These are phyloP conservation scores for Polytrichum commune DNA, from an alignment of 225 moss, liverwort and hornwort genomes.

Conservation along the genomic window DNA sequence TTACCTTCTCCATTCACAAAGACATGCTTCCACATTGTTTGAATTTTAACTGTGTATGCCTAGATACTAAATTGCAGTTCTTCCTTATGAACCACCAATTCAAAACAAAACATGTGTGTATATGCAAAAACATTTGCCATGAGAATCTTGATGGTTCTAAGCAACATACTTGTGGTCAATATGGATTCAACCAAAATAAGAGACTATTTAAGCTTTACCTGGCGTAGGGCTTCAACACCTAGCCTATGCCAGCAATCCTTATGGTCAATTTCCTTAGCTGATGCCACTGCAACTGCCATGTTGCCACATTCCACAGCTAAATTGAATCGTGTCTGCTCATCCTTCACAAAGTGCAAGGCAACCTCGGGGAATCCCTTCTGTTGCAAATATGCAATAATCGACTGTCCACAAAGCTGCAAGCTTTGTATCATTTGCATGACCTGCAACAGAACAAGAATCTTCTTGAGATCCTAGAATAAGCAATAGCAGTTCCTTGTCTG, in stretches of 20 bases:
- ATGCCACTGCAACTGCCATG: constrained; percentile 96
- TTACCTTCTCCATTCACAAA: too few relatives aligned
- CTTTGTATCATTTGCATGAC: constrained; percentile 94
- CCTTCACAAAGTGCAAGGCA: constrained; percentile 98
- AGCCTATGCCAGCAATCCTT: constrained; percentile 98
- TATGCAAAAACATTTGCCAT: too few relatives aligned
- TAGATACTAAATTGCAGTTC: too few relatives aligned
- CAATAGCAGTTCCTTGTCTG: too few relatives aligned
- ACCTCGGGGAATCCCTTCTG: constrained; percentile 98
- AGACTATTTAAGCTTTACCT: constrained; percentile 29
- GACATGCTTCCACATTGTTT: too few relatives aligned
- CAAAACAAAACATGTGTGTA: too few relatives aligned
- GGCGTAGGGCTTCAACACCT: constrained; percentile 93
- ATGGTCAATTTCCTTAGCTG: constrained; percentile 97
- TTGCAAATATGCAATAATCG: constrained; percentile 95
- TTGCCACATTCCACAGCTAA: constrained; percentile 96
- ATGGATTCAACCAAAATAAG: constrained; percentile 1
- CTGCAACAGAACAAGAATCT: constrained; percentile 20
- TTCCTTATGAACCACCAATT: too few relatives aligned
- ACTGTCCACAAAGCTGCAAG: constrained; percentile 96
- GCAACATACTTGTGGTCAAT: too few relatives aligned
- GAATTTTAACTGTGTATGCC: too few relatives aligned
- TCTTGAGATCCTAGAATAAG: too few relatives aligned
- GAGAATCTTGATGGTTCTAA: too few relatives aligned
- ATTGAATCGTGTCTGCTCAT: constrained; percentile 96